Conservation (phyloP, 257 asterid genomes). For the Plectranthus barbatus region DNA sequence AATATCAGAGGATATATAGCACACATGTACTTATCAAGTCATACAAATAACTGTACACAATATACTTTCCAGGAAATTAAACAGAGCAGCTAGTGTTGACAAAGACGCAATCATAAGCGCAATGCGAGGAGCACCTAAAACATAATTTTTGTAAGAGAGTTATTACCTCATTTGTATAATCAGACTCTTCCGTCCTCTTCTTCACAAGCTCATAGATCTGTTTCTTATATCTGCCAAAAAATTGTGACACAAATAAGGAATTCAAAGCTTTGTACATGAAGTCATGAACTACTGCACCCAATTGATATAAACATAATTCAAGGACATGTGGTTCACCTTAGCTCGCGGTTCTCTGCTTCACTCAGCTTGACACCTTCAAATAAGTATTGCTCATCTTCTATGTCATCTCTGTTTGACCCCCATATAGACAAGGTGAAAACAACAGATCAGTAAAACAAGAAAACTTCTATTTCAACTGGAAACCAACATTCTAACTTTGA, state of each 20-base stretch:
- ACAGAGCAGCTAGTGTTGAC: neutral
- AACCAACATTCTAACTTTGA: slow-evolving; percentile 4
- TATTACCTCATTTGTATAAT: slow-evolving; percentile 54
- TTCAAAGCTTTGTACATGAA: neutral
- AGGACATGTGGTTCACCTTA: slow-evolving; percentile 36
- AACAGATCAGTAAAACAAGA: slow-evolving; percentile 10
- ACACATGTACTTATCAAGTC: neutral
- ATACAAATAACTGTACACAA: neutral
- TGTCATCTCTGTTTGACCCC: slow-evolving; percentile 54
- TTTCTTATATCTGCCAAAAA: slow-evolving; percentile 65
- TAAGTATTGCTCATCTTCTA: slow-evolving; percentile 83
- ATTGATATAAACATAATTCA: neutral
- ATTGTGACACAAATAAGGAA: neutral
- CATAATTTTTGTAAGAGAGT: neutral
- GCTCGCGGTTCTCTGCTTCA: slow-evolving; percentile 59
- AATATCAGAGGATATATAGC: neutral
- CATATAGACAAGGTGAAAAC: slow-evolving; percentile 6
- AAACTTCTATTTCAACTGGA: neutral
- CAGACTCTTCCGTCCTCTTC: slow-evolving; percentile 66
- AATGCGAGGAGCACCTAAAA: neutral
- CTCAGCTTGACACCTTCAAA: slow-evolving; percentile 73
- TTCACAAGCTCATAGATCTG: slow-evolving; percentile 73
- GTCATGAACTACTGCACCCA: neutral
- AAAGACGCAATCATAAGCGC: slow-evolving; percentile 1
- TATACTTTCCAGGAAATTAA: neutral